These are phyloP conservation scores for Plasmodium cynomolgi DNA, from an alignment of 169 alveolate genomes.

Conservation along the genomic window DNA sequence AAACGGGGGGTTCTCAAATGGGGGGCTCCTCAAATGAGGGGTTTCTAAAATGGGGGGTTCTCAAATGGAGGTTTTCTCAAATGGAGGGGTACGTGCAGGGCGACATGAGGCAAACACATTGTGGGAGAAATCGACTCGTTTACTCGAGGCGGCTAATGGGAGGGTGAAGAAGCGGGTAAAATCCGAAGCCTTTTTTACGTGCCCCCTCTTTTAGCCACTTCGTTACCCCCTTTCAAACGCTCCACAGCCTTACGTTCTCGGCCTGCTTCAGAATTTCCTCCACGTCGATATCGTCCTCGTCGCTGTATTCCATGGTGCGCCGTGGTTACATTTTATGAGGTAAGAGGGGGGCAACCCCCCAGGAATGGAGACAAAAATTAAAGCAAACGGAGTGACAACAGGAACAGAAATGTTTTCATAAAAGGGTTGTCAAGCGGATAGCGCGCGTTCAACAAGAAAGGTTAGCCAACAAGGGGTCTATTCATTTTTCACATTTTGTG, in stretches of 20 bases:
- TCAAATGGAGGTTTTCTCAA: too few species aligned
- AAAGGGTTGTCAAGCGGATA: neutral
- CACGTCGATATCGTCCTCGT: slow-evolving; percentile 65
- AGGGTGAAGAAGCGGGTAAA: neutral
- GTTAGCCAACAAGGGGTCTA: neutral
- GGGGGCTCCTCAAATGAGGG: too few species aligned
- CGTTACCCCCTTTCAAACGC: neutral
- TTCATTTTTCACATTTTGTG: neutral
- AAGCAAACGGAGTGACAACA: neutral
- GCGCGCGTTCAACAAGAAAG: neutral
- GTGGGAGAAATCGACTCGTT: neutral
- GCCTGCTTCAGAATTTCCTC: slow-evolving; percentile 71
- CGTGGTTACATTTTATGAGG: neutral
- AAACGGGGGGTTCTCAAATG: neutral
- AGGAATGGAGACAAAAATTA: neutral
- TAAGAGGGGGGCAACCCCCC: neutral
- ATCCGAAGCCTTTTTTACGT: neutral
- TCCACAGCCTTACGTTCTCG: slow-evolving; percentile 37
- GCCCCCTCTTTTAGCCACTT: neutral
- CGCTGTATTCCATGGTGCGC: slow-evolving; percentile 54
- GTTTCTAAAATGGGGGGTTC: neutral
- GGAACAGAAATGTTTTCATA: neutral
- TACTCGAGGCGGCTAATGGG: neutral
- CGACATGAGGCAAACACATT: neutral
- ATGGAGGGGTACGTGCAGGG: neutral